A percentile compares a stretch with the other conserved stretches of the same genome.
phyloP scores from a whole-genome alignment of 1,284 basidiomycete species.

The Phellopilus nigrolimitatus region DNA sequence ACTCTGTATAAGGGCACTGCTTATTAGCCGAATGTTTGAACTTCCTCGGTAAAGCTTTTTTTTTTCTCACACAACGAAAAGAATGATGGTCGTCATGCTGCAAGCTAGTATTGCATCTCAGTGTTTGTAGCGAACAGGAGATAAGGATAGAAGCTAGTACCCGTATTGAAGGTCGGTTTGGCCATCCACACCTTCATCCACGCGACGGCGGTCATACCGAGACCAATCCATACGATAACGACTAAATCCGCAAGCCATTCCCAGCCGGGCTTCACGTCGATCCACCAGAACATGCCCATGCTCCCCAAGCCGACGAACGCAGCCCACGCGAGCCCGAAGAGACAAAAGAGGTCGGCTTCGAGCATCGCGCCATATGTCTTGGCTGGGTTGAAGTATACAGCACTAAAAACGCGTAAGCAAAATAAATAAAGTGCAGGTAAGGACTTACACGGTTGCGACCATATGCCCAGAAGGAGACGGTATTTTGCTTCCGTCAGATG shows the following conservation, averaged over 20 bases:
- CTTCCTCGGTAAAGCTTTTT: not conserved
- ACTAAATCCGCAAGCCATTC: slow-evolving; percentile 66
- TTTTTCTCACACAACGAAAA: slow-evolving; percentile 76
- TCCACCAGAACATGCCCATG: slow-evolving; percentile 73
- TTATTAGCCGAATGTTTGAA: not conserved
- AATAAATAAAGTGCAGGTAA: slow-evolving; percentile 2
- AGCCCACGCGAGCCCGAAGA: slow-evolving; percentile 69
- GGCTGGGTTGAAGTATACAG: slow-evolving; percentile 79
- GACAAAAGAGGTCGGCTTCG: slow-evolving; percentile 78
- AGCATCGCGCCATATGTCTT: slow-evolving; percentile 90
- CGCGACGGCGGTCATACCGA: slow-evolving; percentile 77
- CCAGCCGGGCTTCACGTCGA: slow-evolving; percentile 64
- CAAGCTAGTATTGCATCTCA: slow-evolving; percentile 52
- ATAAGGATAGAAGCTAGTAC: slow-evolving; percentile 38
- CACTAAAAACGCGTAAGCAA: slow-evolving; percentile 36
- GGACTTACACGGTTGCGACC: slow-evolving; percentile 76
- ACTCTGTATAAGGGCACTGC: slow-evolving; percentile 43
- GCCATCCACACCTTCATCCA: slow-evolving; percentile 89
- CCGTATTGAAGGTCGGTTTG: slow-evolving; percentile 90
- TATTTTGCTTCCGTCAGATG: slow-evolving; percentile 44
- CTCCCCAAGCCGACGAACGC: slow-evolving; percentile 72
- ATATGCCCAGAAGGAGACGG: slow-evolving; percentile 81
- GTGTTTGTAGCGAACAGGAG: not conserved
- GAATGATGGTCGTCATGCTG: slow-evolving; percentile 85
- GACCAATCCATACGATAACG: slow-evolving; percentile 75